Conservation (phyloP, 208 protist genomes). For the Wallacemonas sp. region DNA sequence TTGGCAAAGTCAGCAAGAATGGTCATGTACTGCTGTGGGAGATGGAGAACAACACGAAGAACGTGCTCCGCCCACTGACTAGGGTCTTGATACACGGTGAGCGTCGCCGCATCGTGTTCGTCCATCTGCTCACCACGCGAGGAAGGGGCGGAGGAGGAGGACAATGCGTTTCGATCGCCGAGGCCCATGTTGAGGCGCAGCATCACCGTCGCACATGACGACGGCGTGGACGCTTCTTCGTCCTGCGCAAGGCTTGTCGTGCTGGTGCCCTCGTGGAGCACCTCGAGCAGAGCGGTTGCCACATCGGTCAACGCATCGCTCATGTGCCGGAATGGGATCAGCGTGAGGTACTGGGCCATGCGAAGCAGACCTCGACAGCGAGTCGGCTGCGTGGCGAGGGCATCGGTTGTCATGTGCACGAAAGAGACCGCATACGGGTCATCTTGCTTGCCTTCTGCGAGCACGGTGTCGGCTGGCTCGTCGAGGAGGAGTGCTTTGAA, state of each 20-base stretch:
- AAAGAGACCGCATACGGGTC: conserved; percentile 18
- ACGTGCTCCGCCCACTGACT: conserved; percentile 36
- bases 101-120: conserved; percentile 1
- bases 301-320: background rate
- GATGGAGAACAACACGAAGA: conserved; percentile 45
- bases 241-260: background rate
- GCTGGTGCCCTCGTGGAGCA: background rate
- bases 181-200: too few species aligned
- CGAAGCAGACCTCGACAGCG: conserved; percentile 33
- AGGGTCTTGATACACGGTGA: conserved; percentile 13
- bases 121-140: background rate
- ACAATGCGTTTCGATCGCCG: too few species aligned
- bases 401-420: conserved; percentile 18
- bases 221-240: background rate
- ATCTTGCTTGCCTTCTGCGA: background rate
- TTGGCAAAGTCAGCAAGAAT: conserved; percentile 34
- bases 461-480: conserved; percentile 11
- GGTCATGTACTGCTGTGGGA: conserved; percentile 33
- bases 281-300: conserved; percentile 12
- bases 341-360: conserved; percentile 63
- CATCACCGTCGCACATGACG: background rate
- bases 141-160: background rate
- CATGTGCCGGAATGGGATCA: conserved; percentile 11
- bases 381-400: conserved; percentile 24
- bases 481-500: conserved; percentile 57